Percentiles rank a stretch among this genome's conserved stretches.
Conservation (phyloP, 148 eudicot species). For the Chenopodium berlandieri region DNA sequence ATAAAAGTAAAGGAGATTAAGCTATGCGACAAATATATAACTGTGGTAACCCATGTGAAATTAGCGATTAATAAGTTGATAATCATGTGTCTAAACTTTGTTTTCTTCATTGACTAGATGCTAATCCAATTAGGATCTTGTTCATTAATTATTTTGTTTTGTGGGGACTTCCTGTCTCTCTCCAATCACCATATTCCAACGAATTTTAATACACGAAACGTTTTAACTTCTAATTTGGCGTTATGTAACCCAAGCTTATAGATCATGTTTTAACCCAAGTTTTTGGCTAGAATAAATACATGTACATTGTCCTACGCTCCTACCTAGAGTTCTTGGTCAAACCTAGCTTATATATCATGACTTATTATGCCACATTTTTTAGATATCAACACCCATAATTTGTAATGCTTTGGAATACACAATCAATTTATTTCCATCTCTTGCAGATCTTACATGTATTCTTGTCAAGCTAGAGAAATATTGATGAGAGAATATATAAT, state of each 20-base stretch:
- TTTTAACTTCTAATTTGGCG: not conserved
- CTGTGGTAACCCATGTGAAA: constrained; percentile 31
- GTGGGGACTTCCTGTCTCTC: not conserved
- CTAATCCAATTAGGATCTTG: constrained; percentile 16
- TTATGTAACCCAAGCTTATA: not conserved
- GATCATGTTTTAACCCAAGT: not conserved
- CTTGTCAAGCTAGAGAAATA: too few relatives aligned
- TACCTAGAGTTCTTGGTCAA: not conserved
- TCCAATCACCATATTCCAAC: constrained; percentile 10
- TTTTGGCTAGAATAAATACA: not conserved
- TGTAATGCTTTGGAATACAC: too few relatives aligned
- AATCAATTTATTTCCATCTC: too few relatives aligned
- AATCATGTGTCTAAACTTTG: constrained; percentile 27
- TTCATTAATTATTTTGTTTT: constrained; percentile 15
- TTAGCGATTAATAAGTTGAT: constrained; percentile 28
- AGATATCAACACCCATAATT: too few relatives aligned
- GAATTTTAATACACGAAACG: not conserved
- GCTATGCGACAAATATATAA: constrained; percentile 14
- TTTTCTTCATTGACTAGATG: constrained; percentile 30
- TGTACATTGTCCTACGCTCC: not conserved
- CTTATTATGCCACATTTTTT: not conserved
- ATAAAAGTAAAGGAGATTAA: not conserved
- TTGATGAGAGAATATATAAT: too few relatives aligned
- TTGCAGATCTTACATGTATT: too few relatives aligned
- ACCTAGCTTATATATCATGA: not conserved